Conservation (phyloP, 2,329 filamentous ascomycete species). For the Alternaria metachromatica region DNA sequence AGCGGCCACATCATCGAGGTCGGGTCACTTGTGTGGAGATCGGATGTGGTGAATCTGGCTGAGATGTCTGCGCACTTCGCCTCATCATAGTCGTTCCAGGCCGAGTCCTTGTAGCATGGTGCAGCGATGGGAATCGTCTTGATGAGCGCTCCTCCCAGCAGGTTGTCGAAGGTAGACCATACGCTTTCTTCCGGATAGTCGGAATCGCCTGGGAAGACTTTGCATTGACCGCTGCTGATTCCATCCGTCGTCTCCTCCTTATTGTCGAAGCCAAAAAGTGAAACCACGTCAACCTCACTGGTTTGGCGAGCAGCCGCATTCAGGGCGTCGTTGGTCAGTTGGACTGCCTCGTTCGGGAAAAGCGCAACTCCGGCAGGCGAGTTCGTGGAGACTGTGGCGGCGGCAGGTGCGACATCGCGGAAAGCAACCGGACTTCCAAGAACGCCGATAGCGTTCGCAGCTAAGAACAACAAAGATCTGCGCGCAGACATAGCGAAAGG, state of each 20-base stretch:
- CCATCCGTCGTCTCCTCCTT: not conserved
- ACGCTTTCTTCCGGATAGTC: slow-evolving; percentile 18
- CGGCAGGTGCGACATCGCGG: slow-evolving; percentile 15
- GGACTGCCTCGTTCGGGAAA: slow-evolving; percentile 17
- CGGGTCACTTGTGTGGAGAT: slow-evolving; percentile 22
- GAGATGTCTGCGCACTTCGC: slow-evolving; percentile 21
- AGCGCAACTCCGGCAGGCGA: slow-evolving; percentile 15
- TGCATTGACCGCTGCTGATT: slow-evolving; percentile 18
- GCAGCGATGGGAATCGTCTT: slow-evolving; percentile 29
- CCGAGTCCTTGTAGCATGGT: slow-evolving; percentile 29
- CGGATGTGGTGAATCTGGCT: slow-evolving; percentile 12
- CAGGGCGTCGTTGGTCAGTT: slow-evolving; percentile 20
- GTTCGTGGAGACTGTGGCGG: slow-evolving; percentile 10
- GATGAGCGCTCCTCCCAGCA: slow-evolving; percentile 24
- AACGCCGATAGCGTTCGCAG: slow-evolving; percentile 2
- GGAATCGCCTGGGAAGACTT: slow-evolving; percentile 29
- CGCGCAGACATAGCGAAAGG: slow-evolving; percentile 9
- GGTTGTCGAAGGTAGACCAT: slow-evolving; percentile 26
- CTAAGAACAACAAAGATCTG: not conserved
- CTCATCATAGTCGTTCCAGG: slow-evolving; percentile 12
- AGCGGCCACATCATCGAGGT: slow-evolving; percentile 36
- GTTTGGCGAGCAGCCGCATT: not conserved
- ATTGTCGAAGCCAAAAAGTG: slow-evolving; percentile 41
- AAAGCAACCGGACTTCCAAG: slow-evolving; percentile 4
- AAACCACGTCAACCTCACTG: slow-evolving; percentile 3